Base-by-base conservation (phyloP, 2,329 filamentous ascomycete species). In the Cytospora chrysosperma region DNA sequence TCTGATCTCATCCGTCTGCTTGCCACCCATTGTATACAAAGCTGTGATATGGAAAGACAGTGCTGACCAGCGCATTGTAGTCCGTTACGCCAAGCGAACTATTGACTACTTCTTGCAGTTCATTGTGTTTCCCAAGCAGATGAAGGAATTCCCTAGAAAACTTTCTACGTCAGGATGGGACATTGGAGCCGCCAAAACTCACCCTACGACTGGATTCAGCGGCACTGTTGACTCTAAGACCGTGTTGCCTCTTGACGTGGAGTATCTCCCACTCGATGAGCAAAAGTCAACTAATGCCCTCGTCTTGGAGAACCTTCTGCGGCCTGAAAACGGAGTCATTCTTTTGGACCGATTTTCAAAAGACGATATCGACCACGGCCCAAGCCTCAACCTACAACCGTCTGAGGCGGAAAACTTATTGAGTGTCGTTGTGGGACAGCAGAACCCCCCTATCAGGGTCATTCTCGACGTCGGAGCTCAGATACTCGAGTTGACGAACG, bases 381-480 rank as follows among this genome's bases (percentile, higher is more conserved):
- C 5, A 21, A 24, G n/a, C n/a, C 43, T 1, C 43, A 13, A 15
- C 43, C n/a, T 8, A 12, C 7, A 2, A 13, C 27, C n/a, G n/a
- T 72, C 74, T 0, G 71, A 80, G 58, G 78, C 79, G 0, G 70
- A 78, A 13, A 65, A 69, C 1, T 69, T 90, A 0, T 69, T 92
- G 0, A 4, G 75, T 89, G 0, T 70, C 74, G 0, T 76, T 83
- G 0, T 60, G n/a, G 8, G 28, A 3, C 50, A 34, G 12, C 50
- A 30, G 21, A 24, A 15, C 1, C 50, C 79, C 2, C 30, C 26
- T 4, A 24, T 47, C 3, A 49, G 81, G 0, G 88, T 92, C 0
- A 81, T 93, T 1, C 77, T 93, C 0, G 89, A 93, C 67, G 88
- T 90, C 0, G 89, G 90, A 0, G 89, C 90, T 0, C 85, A 88